Evolutionary conservation across 495 filamentous ascomycete genomes (phyloP).

Genomic region (Penicillium cosmopolitanum): DNA sequence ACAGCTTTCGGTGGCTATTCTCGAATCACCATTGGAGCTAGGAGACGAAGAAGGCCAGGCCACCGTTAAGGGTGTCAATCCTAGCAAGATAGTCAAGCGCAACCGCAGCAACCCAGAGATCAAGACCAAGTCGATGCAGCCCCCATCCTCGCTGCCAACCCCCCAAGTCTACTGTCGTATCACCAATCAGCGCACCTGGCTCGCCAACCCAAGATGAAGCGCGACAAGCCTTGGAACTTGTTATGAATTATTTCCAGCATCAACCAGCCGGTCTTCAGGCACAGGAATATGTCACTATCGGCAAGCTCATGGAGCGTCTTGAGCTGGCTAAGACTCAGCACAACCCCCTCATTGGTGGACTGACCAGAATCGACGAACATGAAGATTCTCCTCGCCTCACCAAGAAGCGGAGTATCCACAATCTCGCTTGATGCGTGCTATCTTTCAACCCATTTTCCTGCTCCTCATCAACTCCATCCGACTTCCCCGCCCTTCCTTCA

Average conservation of each 20-base stretch:
- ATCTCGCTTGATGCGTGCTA: conserved; percentile 29
- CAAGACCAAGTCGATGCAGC: conserved; percentile 52
- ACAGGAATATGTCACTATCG: conserved; percentile 80
- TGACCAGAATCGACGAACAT: conserved; percentile 65
- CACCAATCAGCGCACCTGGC: conserved; percentile 45
- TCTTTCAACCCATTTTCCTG: too few relatives aligned
- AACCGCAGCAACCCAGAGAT: conserved; percentile 51
- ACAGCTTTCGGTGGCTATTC: conserved; percentile 60
- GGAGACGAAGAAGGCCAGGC: conserved; percentile 25
- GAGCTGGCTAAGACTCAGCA: conserved; percentile 64
- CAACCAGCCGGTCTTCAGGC: conserved; percentile 70
- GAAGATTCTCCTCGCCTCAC: conserved; percentile 40
- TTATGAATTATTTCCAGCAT: conserved; percentile 82
- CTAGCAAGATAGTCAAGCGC: conserved; percentile 43
- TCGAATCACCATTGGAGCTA: conserved; percentile 73
- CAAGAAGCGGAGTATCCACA: conserved; percentile 61
- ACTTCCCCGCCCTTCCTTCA: background rate
- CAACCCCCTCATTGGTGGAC: conserved; percentile 63
- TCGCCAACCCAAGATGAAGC: conserved; percentile 92
- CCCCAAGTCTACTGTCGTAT: conserved; percentile 41
- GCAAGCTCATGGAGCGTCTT: conserved; percentile 88
- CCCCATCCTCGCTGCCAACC: conserved; percentile 27
- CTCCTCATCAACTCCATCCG: too few relatives aligned
- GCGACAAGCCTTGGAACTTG: conserved; percentile 77
- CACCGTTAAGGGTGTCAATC: conserved; percentile 25